Evolutionary conservation across 805 yeast genomes (phyloP), one percentile per base, ranked within the genome.

Genomic region (Saccharomycopsis capsularis): DNA sequence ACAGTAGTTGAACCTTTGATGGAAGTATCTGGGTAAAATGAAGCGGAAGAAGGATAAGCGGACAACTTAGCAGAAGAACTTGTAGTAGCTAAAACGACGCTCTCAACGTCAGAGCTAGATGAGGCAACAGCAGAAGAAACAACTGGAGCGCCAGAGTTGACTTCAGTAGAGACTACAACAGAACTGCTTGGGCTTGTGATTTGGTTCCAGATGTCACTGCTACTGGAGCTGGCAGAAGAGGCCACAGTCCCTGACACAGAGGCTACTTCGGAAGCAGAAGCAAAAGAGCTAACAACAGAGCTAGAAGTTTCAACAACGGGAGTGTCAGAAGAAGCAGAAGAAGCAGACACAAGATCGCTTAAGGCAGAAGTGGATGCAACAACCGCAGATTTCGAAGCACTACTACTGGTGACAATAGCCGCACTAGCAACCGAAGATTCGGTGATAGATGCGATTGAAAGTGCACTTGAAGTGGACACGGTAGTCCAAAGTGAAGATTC

Each of bases 111-210:
- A 29, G 32, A 29, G 32, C 11, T 13, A 29, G 32, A 29, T 29
- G 32, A 29, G 32, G 32, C 32, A 29, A 29, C 32, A 29, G 13
- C 11, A 29, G 32, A 9, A 13, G 32, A 29, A 7, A 29, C 32
- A 29, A 29, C 13, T 29, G 32, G 13, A 7, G 32, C 13, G 13
- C 7, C 32, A 29, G 32, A 29, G 13, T 13, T 13, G 13, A 9
- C 32, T 29, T 29, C 32, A 29, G 7, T 29, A 66, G 2, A n/a
- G n/a, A n/a, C n/a, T n/a, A n/a, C 32, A 27, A 27, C 32, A 7
- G 32, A 27, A 13, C 32, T 27, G 32, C 32, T 7, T 27, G 32
- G 13, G 32, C 7, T 7, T 7, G 11, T 7, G 32, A 27, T 7
- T 7, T n/a, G 19, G 18, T 34, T 9, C 7, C 15, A 9, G 19